Evolutionary conservation across 106 monocot species (phyloP), one percentile per base, ranked within the genome.

Genomic region (Acorus calamus): DNA sequence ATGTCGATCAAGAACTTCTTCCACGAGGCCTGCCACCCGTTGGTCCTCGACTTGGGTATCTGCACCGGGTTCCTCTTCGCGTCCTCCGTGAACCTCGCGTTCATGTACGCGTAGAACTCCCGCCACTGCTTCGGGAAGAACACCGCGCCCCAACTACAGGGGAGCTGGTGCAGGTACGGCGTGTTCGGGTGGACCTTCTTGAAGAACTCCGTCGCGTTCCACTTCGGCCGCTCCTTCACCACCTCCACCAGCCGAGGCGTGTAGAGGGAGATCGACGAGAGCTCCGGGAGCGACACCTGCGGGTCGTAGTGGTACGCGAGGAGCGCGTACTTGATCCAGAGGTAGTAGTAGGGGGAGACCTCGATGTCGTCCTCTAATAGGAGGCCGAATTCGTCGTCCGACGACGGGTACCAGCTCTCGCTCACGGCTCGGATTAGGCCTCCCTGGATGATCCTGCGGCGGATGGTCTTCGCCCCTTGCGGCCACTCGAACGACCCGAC

Each of bases 101-200:
- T 61, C 96, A 98, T 98, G 80, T 98, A 98, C 12, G 96, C 85
- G 56, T 98, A 91, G 76, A 91, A 98, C 69, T 98, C 96, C 54
- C 91, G 71, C 96, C 96, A 98, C n/a, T 98, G 96, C 78, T 85
- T 88, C 5, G 96, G 96, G 80, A 98, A 98, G 80, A 91, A 98
- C 13, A 98, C 82, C 3, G 96, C 91, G 0, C 96, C 96, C 96
- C 96, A 98, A 51, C 96, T 98, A 78, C 96, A 98, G 1, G 96
- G 96, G 6, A 91, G 85, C 65, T 91, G 96, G 62, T 98, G 96
- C 2, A 98, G 78, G 65, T 88, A 98, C 1, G 96, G 96, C 13
- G 85, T 91, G 87, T 98, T 91, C 2, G 91, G 91, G 62, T 96
- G 96, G 53, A 85, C 77, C 44, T 77, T 78, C 58, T 77, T 75